Evolutionary conservation across 1,284 basidiomycete genomes (phyloP).

Genomic region (Microbotryum silenes-acaulis): DNA sequence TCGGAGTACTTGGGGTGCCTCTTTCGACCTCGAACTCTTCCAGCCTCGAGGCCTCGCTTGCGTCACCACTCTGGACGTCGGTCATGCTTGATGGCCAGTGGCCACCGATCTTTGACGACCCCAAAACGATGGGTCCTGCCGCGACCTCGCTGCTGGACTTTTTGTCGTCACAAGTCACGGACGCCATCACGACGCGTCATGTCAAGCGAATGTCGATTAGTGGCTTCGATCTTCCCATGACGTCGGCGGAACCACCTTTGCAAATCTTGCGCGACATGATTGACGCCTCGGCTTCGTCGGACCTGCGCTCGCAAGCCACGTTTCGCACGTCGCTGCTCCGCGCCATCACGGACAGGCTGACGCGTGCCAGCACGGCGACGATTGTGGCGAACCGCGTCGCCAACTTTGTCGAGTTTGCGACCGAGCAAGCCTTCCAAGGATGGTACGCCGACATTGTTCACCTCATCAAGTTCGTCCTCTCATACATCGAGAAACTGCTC

Average conservation of each 20-base stretch:
- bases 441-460: constrained; percentile 3
- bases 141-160: constrained; percentile 6
- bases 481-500: constrained; percentile 12
- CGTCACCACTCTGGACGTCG: neutral
- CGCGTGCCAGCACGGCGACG: constrained; percentile 5
- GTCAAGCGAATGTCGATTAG: neutral
- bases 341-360: neutral
- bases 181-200: constrained; percentile 5
- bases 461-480: constrained; percentile 1
- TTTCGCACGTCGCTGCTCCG: constrained; percentile 12
- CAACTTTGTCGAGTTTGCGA: constrained; percentile 3
- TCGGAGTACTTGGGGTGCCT: too few species aligned
- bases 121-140: neutral
- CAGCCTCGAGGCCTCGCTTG: neutral
- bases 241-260: constrained; percentile 9
- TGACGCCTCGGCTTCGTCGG: constrained; percentile 7
- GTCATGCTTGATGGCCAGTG: neutral
- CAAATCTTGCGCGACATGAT: constrained; percentile 11
- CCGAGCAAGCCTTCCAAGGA: constrained; percentile 5
- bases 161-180: constrained; percentile 7
- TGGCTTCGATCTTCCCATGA: neutral
- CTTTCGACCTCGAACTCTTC: too few species aligned
- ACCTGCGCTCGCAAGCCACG: neutral
- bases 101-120: neutral
- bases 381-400: constrained; percentile 2